These are phyloP conservation scores for Acanthamoeba culbertsoni DNA, from an alignment of 208 protist genomes.

Conservation along the genomic window DNA sequence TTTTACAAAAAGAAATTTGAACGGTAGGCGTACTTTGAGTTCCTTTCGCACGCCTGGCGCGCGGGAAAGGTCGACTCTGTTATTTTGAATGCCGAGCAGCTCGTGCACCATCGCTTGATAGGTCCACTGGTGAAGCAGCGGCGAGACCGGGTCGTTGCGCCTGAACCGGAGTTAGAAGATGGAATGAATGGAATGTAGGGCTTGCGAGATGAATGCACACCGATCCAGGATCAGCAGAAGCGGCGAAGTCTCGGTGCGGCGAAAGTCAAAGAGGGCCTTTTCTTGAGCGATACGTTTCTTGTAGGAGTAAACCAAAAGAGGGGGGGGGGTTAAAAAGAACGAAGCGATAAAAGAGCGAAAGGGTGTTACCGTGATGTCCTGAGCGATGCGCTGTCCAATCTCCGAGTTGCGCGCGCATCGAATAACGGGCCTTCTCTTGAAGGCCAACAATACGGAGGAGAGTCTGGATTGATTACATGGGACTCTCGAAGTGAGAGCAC, in stretches of 20 bases:
- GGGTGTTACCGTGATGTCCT: conserved; percentile 78
- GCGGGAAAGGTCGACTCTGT: conserved; percentile 82
- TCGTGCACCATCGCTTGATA: conserved; percentile 99
- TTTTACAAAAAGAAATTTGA: background rate
- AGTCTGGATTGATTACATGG: conserved; percentile 80
- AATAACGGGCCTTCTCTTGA: conserved; percentile 83
- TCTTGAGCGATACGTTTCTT: conserved; percentile 42
- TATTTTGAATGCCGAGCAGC: conserved; percentile 93
- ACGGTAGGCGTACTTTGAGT: background rate
- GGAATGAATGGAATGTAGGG: background rate
- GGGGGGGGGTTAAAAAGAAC: background rate
- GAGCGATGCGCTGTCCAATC: conserved; percentile 74
- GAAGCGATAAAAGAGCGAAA: background rate
- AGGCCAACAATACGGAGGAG: conserved; percentile 85
- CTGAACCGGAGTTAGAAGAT: background rate
- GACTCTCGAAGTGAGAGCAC: background rate
- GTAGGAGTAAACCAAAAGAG: background rate
- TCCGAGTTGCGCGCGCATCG: conserved; percentile 69
- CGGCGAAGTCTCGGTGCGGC: conserved; percentile 67
- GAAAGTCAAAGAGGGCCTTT: conserved; percentile 60
- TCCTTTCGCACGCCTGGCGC: conserved; percentile 9
- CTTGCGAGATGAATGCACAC: background rate
- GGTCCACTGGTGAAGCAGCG: conserved; percentile 97
- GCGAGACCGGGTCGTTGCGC: conserved; percentile 93
- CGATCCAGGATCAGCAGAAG: conserved; percentile 85